A percentile compares a stretch with the other conserved stretches of the same genome.
Evolutionary conservation across 176 grass and related monocot genomes (phyloP).

Genomic region (Ensete glaucum): DNA sequence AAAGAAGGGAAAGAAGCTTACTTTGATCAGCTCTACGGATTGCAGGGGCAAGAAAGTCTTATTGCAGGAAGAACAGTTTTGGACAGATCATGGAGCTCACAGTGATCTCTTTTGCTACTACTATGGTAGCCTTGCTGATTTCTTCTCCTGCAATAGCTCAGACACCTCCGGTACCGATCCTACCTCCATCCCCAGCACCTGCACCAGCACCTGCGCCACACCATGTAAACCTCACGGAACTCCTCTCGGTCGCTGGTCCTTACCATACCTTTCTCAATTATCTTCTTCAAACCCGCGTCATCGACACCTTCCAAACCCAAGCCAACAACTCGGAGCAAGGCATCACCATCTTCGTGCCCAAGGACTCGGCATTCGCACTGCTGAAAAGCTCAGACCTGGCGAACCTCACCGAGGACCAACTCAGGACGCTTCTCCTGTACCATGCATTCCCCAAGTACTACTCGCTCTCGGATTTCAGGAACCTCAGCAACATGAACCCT

Average conservation of each 20-base stretch:
- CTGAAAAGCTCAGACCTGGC: conserved; percentile 54
- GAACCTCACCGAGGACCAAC: conserved; percentile 71
- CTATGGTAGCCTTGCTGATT: conserved; percentile 36
- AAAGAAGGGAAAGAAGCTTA: no score
- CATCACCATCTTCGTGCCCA: conserved; percentile 85
- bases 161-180: conserved; percentile 34
- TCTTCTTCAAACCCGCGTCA: conserved; percentile 55
- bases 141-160: conserved; percentile 43
- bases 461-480: conserved; percentile 73
- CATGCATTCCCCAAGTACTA: conserved; percentile 82
- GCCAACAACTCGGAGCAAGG: conserved; percentile 67
- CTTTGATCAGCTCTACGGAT: no score
- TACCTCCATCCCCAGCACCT: conserved; percentile 29
- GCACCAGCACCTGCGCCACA: conserved; percentile 44
- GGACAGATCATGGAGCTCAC: conserved; percentile 34
- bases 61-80: conserved; percentile 10
- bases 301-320: conserved; percentile 79
- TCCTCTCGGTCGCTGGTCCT: conserved; percentile 74
- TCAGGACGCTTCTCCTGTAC: conserved; percentile 63
- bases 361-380: conserved; percentile 45
- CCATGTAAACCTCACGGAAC: conserved; percentile 73
- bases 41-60: no score
- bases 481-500: conserved; percentile 57
- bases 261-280: conserved; percentile 74
- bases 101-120: conserved; percentile 20